Evolutionary conservation across 2,329 filamentous ascomycete genomes (phyloP).

Genomic region (Fusarium siculi): DNA sequence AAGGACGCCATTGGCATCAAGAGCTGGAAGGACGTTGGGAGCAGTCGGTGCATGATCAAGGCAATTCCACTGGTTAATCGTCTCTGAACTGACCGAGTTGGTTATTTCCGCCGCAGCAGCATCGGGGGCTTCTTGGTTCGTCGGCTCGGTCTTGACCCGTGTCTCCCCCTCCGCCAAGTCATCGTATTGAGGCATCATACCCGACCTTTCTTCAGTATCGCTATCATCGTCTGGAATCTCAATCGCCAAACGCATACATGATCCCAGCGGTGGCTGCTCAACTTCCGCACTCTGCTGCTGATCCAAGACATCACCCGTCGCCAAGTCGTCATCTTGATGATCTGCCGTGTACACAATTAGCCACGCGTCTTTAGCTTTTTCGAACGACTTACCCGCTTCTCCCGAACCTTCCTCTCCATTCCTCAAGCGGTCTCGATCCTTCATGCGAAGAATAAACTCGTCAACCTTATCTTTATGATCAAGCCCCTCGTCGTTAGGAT

Average conservation of each 20-base stretch:
- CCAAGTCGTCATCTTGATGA: neutral
- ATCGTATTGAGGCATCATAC: neutral
- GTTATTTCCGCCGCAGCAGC: neutral
- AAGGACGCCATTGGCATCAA: neutral
- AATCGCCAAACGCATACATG: neutral
- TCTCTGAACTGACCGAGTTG: too few species aligned
- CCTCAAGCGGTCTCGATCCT: neutral
- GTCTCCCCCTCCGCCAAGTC: neutral
- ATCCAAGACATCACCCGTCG: accelerated
- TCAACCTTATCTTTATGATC: neutral
- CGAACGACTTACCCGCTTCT: neutral
- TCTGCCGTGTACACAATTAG: neutral
- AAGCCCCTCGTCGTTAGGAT: neutral
- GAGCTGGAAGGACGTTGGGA: accelerated
- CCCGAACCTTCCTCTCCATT: neutral
- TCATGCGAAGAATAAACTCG: neutral
- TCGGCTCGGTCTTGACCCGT: neutral
- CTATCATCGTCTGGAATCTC: neutral
- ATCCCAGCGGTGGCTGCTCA: neutral
- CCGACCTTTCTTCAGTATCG: neutral
- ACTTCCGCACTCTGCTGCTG: neutral
- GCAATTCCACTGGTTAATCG: accelerated
- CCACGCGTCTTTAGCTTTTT: neutral
- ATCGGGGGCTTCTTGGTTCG: too few species aligned
- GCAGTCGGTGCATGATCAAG: neutral